Evolutionary conservation across 2,329 filamentous ascomycete genomes (phyloP).

Genomic region (Aureobasidium sp.): DNA sequence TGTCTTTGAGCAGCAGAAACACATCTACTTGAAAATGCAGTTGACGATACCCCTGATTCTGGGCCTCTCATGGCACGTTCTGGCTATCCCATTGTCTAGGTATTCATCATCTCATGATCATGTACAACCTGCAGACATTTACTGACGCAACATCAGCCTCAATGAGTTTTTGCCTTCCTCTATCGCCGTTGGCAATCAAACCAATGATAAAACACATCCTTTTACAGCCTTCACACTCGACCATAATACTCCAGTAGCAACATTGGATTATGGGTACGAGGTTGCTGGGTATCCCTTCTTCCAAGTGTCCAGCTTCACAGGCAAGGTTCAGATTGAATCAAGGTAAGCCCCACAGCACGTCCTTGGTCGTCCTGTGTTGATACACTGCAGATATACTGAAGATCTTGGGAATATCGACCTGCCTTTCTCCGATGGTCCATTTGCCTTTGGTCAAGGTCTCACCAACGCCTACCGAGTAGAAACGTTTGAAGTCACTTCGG

Average conservation of each 20-base stretch:
- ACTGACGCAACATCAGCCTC: background rate
- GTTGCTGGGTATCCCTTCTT: conserved; percentile 32
- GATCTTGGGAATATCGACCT: conserved; percentile 26
- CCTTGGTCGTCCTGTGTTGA: background rate
- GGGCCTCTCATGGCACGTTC: background rate
- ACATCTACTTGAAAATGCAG: background rate
- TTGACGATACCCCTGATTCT: background rate
- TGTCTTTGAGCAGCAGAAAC: background rate
- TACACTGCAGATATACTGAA: conserved; percentile 26
- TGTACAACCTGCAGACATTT: background rate
- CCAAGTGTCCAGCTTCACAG: conserved; percentile 23
- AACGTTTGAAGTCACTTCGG: conserved; percentile 32
- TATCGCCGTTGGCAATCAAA: background rate
- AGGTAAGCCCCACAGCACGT: conserved; percentile 19
- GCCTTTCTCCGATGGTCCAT: conserved; percentile 31
- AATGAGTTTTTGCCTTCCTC: background rate
- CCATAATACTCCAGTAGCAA: conserved; percentile 15
- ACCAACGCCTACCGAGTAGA: conserved; percentile 34
- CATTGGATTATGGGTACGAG: conserved; percentile 30
- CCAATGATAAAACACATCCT: background rate
- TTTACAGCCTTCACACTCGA: background rate
- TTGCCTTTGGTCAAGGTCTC: conserved; percentile 24
- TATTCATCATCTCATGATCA: background rate
- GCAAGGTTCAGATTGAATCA: conserved; percentile 29
- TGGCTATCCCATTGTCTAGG: background rate